phyloP scores from a whole-genome alignment of 331 rosid species.

The Dryas integrifolia region DNA sequence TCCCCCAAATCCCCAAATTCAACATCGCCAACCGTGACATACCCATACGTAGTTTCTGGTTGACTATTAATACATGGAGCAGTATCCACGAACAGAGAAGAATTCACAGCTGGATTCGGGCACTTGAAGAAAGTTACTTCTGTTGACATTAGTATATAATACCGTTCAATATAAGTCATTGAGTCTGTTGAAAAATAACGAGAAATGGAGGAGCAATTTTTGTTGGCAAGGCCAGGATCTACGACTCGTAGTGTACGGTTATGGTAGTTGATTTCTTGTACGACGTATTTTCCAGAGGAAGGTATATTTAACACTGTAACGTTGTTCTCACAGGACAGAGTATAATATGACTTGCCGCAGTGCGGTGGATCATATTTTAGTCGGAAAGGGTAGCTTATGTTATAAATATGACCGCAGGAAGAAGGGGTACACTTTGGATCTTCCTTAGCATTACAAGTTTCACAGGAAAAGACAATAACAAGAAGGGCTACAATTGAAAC shows the following conservation, averaged over 20 bases:
- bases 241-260: background rate
- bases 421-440: background rate
- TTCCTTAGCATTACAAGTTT: background rate
- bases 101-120: background rate
- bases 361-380: background rate
- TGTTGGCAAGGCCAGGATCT: slow-evolving; percentile 16
- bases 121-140: background rate
- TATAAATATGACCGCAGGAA: slow-evolving; percentile 5
- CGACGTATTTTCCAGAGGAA: background rate
- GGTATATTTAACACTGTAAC: background rate
- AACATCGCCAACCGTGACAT: background rate
- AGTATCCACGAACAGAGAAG: background rate
- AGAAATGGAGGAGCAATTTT: slow-evolving; percentile 18
- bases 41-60: background rate
- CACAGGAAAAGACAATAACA: background rate
- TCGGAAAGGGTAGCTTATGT: slow-evolving; percentile 15
- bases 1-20: background rate
- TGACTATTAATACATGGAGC: background rate
- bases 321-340: background rate
- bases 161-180: too few relatives aligned
- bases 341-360: background rate
- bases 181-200: too few relatives aligned
- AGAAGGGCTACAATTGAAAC: background rate
- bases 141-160: too few relatives aligned
- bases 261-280: background rate